Evolutionary conservation across 164 flowering plant genomes (phyloP).

Genomic region (Chimonanthus praecox): DNA sequence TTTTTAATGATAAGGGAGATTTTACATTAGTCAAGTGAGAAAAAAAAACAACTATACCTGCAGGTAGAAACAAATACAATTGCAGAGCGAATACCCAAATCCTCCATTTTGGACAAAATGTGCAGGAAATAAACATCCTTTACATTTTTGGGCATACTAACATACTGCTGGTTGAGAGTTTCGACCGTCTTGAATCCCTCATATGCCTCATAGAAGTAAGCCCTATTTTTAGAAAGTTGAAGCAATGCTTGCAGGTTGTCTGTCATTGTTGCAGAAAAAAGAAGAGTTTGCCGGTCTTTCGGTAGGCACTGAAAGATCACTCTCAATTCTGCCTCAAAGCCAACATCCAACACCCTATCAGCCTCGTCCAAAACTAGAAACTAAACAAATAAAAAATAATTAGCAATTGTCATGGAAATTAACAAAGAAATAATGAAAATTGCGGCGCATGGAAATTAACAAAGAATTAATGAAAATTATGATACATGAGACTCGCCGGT

Average conservation of each 20-base stretch:
- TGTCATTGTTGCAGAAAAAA: conserved; percentile 96
- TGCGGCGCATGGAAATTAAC: neutral
- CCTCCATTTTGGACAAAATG: conserved; percentile 76
- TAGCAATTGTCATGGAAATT: neutral
- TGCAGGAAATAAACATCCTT: conserved; percentile 77
- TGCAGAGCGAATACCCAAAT: conserved; percentile 67
- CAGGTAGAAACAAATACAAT: conserved; percentile 81
- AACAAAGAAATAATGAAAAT: neutral
- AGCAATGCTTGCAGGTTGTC: conserved; percentile 56
- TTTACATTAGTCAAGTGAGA: neutral
- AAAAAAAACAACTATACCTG: conserved; percentile 40
- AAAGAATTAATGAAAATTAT: neutral
- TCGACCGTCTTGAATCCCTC: conserved; percentile 90
- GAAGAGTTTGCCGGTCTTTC: conserved; percentile 70
- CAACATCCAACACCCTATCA: conserved; percentile 88
- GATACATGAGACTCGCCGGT: neutral
- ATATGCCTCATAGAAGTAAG: conserved; percentile 81
- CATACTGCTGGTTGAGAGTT: conserved; percentile 76
- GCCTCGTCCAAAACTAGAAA: conserved; percentile 97
- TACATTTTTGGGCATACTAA: conserved; percentile 58
- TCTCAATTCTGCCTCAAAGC: conserved; percentile 78
- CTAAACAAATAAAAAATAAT: conserved; percentile 29
- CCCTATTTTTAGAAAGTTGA: conserved; percentile 76
- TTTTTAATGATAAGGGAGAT: neutral
- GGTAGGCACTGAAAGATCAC: conserved; percentile 81